Conservation (phyloP, 2,329 filamentous ascomycete genomes). For the Clonostachys sp. region DNA sequence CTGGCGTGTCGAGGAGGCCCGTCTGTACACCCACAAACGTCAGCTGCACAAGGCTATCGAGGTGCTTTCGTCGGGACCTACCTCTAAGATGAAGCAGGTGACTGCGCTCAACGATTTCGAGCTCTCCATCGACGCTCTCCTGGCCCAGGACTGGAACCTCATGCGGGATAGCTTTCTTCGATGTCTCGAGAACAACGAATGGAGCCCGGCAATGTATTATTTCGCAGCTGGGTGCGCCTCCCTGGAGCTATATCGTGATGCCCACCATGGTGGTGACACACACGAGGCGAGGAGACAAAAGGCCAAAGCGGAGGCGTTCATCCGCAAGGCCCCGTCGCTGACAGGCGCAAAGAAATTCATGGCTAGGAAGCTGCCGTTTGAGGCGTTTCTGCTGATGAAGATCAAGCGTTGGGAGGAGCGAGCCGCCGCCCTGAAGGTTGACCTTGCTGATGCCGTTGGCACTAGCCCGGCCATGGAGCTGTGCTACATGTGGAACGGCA, state of each 20-base stretch:
- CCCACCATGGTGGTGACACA: conserved; percentile 21
- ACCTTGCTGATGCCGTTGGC: conserved; percentile 76
- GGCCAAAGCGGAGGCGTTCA: conserved; percentile 60
- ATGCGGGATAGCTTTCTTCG: conserved; percentile 71
- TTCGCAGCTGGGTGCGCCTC: conserved; percentile 79
- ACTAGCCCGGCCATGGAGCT: conserved; percentile 83
- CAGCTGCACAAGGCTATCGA: conserved; percentile 64
- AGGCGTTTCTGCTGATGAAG: conserved; percentile 80
- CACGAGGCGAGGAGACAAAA: conserved; percentile 52
- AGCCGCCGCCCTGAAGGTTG: conserved; percentile 60
- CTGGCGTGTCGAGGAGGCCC: conserved; percentile 85
- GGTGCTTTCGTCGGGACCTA: conserved; percentile 54
- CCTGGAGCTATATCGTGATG: conserved; percentile 74
- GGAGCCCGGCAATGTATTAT: conserved; percentile 86
- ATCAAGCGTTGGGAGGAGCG: conserved; percentile 83
- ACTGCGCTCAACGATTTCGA: conserved; percentile 84
- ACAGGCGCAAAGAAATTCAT: conserved; percentile 87
- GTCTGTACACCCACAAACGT: conserved; percentile 65
- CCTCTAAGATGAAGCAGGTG: conserved; percentile 81
- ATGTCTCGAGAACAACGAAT: conserved; percentile 79
- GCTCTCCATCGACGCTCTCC: conserved; percentile 73
- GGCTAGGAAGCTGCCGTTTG: conserved; percentile 84
- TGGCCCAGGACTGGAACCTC: conserved; percentile 68
- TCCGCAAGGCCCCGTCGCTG: conserved; percentile 67
- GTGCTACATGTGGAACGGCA: conserved; percentile 90